Percentiles rank a stretch among this genome's conserved stretches.
Evolutionary conservation across 2,329 filamentous ascomycete species (phyloP).

Genomic region (Sarocladium strictum): DNA sequence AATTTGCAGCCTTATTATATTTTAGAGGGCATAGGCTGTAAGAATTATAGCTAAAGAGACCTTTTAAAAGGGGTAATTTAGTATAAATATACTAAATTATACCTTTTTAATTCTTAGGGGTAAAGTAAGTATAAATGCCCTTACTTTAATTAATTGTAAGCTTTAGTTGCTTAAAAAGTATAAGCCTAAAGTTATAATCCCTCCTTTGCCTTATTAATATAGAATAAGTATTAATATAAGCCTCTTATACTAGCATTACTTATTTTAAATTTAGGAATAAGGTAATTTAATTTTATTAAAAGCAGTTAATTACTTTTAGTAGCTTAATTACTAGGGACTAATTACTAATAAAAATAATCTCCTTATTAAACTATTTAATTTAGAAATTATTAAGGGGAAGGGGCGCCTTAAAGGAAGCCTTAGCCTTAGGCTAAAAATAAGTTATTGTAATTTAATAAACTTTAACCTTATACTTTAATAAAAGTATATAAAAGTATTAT

Average conservation of each 20-base stretch:
- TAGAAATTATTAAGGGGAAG: not conserved
- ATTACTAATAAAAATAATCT: slow-evolving; percentile 11
- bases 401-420: not conserved
- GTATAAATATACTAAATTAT: not conserved
- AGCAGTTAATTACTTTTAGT: not conserved
- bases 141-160: slow-evolving; percentile 1
- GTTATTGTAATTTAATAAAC: slow-evolving; percentile 1
- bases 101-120: not conserved
- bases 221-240: not conserved
- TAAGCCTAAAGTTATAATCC: not conserved
- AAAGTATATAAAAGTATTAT: slow-evolving; percentile 6
- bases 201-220: not conserved
- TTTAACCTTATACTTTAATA: not conserved
- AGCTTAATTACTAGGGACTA: not conserved
- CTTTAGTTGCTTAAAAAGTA: not conserved
- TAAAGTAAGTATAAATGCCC: not conserved
- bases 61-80: not conserved
- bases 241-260: not conserved
- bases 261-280: slow-evolving; percentile 10
- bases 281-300: not conserved
- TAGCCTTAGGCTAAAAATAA: not conserved
- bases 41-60: not conserved
- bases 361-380: no score
- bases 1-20: slow-evolving; percentile 3
- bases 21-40: not conserved